Conservation (phyloP, 306 rosid genomes). For the Vigna radiata region DNA sequence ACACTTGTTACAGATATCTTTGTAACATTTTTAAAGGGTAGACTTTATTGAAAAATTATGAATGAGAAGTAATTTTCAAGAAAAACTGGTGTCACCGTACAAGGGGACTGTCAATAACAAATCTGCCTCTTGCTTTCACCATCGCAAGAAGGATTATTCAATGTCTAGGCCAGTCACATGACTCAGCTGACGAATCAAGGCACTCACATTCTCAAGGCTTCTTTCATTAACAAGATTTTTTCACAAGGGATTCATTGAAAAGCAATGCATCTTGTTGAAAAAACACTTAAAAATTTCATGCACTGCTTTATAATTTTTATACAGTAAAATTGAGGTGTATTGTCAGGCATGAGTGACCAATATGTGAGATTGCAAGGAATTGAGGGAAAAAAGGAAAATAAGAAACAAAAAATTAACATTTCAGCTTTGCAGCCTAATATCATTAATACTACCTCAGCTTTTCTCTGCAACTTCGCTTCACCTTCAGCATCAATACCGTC, state of each 20-base stretch:
- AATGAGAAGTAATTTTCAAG: too few relatives aligned
- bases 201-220: not conserved
- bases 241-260: not conserved
- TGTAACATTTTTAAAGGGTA: too few relatives aligned
- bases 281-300: slow-evolving; percentile 10
- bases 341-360: not conserved
- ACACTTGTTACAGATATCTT: too few relatives aligned
- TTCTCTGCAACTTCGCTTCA: slow-evolving; percentile 77
- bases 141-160: too few relatives aligned
- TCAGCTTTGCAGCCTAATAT: slow-evolving; percentile 26
- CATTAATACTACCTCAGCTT: slow-evolving; percentile 75
- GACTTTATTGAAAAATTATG: too few relatives aligned
- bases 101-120: too few relatives aligned
- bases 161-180: too few relatives aligned
- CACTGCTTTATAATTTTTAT: slow-evolving; percentile 24
- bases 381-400: not conserved
- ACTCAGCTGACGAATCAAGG: too few relatives aligned
- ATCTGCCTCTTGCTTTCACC: too few relatives aligned
- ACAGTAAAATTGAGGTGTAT: slow-evolving; percentile 9
- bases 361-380: slow-evolving; percentile 6
- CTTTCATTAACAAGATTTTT: not conserved
- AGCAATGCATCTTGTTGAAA: slow-evolving; percentile 26
- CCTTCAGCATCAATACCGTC: slow-evolving; percentile 91
- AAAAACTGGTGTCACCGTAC: too few relatives aligned
- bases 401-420: slow-evolving; percentile 6